These are phyloP conservation scores for Pythium dissimile DNA, from an alignment of 352 stramenopile species.

Conservation along the genomic window DNA sequence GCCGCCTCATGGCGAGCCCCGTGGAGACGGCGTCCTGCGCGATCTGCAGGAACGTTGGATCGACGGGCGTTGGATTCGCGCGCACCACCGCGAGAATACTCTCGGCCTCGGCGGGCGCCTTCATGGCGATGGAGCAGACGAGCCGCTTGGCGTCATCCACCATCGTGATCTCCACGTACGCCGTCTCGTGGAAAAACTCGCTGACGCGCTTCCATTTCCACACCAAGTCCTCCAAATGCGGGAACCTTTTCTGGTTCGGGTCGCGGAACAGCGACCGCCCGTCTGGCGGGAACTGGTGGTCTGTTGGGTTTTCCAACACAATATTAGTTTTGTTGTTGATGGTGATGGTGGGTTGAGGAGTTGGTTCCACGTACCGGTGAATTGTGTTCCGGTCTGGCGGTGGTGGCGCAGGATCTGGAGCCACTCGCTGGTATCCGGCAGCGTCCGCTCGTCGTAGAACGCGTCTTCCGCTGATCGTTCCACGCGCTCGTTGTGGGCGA, in stretches of 20 bases:
- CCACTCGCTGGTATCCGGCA: conserved; percentile 73
- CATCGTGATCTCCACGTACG: conserved; percentile 81
- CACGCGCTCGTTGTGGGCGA: conserved; percentile 63
- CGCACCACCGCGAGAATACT: conserved; percentile 65
- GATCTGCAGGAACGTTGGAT: conserved; percentile 60
- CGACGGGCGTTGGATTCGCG: conserved; percentile 32
- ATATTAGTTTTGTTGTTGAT: not conserved
- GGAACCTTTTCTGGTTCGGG: conserved; percentile 56
- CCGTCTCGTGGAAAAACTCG: conserved; percentile 83
- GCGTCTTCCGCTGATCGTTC: conserved; percentile 47
- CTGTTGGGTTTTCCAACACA: conserved; percentile 19
- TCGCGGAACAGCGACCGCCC: conserved; percentile 66
- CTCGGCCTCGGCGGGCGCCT: conserved; percentile 69
- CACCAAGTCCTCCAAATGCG: conserved; percentile 72
- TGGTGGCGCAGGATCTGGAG: conserved; percentile 71
- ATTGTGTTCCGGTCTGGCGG: conserved; percentile 64
- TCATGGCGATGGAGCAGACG: conserved; percentile 82
- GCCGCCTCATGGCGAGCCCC: conserved; percentile 57
- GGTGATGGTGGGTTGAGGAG: too few species aligned
- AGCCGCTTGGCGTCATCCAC: conserved; percentile 79
- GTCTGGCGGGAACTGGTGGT: conserved; percentile 75
- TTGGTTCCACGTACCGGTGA: conserved; percentile 69
- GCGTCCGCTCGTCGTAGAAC: conserved; percentile 62
- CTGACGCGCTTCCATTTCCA: conserved; percentile 84
- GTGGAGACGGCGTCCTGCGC: conserved; percentile 64